Conservation (phyloP, 2,329 filamentous ascomycete species). For the Clonostachys rhizophaga region DNA sequence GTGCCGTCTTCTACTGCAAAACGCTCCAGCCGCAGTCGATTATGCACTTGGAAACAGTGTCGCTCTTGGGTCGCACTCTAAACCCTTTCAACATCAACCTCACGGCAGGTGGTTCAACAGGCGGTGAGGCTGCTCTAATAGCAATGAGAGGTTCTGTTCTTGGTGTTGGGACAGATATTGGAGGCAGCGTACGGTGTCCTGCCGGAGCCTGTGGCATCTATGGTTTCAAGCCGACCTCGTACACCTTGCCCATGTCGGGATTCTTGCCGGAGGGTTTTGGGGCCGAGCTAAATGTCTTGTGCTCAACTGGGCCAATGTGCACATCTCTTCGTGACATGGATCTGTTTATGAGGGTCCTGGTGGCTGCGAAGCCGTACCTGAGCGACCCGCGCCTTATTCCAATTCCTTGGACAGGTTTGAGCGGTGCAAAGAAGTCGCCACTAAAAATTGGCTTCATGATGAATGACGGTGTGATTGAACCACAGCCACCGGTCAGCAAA, state of each 20-base stretch:
- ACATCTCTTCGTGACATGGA: slow-evolving; percentile 35
- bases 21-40: slow-evolving; percentile 62
- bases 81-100: slow-evolving; percentile 59
- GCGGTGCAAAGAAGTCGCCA: slow-evolving; percentile 49
- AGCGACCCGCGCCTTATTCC: slow-evolving; percentile 16
- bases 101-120: slow-evolving; percentile 60
- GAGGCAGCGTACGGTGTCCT: slow-evolving; percentile 36
- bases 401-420: slow-evolving; percentile 36
- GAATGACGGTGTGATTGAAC: slow-evolving; percentile 48
- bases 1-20: slow-evolving; percentile 63
- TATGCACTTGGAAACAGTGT: slow-evolving; percentile 21
- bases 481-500: slow-evolving; percentile 22
- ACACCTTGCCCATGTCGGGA: slow-evolving; percentile 54
- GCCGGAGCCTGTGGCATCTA: slow-evolving; percentile 37
- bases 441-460: slow-evolving; percentile 43
- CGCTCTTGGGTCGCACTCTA: slow-evolving; percentile 52
- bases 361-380: no score
- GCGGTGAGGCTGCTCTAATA: slow-evolving; percentile 43
- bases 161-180: slow-evolving; percentile 39
- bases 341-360: no score
- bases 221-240: slow-evolving; percentile 33
- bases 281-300: slow-evolving; percentile 23
- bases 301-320: no score
- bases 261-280: slow-evolving; percentile 57
- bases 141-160: slow-evolving; percentile 33